These are phyloP conservation scores for Petasospora fabianii DNA, from an alignment of 1,139 yeast genomes.

Conservation along the genomic window DNA sequence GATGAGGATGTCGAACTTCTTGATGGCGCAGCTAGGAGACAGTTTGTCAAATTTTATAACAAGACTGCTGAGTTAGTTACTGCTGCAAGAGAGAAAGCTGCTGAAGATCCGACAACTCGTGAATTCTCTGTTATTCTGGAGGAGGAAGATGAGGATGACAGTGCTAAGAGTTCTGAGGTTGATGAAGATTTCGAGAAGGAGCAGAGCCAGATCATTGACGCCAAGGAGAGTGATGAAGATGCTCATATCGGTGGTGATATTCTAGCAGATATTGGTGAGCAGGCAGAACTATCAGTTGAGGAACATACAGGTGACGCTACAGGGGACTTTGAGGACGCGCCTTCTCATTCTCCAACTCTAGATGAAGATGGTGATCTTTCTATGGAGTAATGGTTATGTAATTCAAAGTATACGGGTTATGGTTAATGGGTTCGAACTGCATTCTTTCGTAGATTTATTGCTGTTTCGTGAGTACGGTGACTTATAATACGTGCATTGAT, in stretches of 20 bases:
- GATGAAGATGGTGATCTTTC: slow-evolving; percentile 23
- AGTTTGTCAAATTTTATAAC: slow-evolving; percentile 43
- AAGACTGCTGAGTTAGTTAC: slow-evolving; percentile 31
- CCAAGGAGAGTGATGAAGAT: slow-evolving; percentile 8
- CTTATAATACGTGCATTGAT: no score
- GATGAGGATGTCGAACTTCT: slow-evolving; percentile 20
- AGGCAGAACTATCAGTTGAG: slow-evolving; percentile 16
- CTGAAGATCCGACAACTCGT: slow-evolving; percentile 26
- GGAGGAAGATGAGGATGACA: slow-evolving; percentile 19
- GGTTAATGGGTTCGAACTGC: no score
- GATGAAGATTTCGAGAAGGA: slow-evolving; percentile 20
- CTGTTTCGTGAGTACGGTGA: no score
- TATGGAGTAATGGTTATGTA: slow-evolving; percentile 24
- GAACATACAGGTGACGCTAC: not conserved
- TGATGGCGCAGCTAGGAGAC: slow-evolving; percentile 45
- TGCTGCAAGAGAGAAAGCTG: slow-evolving; percentile 29
- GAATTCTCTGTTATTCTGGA: slow-evolving; percentile 31
- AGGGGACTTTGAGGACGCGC: not conserved
- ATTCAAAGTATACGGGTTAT: no score
- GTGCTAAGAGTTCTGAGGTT: slow-evolving; percentile 16
- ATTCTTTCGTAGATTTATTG: no score
- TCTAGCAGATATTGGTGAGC: slow-evolving; percentile 12
- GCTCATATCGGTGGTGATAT: slow-evolving; percentile 22
- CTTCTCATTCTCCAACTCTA: no score
- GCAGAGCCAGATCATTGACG: slow-evolving; percentile 15